Evolutionary conservation across 1,139 yeast species (phyloP), one percentile per base, ranked within the genome.

Genomic region (Sugiyamaella castrensis): DNA sequence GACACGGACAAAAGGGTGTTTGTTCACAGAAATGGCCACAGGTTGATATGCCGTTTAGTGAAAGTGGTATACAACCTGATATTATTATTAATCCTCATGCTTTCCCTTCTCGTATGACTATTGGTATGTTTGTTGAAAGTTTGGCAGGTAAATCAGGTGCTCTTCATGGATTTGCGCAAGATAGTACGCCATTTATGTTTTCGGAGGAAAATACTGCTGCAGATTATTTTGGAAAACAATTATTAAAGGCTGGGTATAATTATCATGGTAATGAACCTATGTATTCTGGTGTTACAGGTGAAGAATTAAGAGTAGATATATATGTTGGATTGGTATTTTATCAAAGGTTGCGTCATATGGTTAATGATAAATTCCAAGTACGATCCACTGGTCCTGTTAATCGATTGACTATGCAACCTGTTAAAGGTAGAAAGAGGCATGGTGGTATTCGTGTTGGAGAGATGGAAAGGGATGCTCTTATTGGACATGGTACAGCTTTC

Each of bases 401-500:
- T 70, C 82, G 95, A 33, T 78, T 92, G 64, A 94, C 98, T 13
- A 91, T 92, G 97, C 99, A 92, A 76, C 99, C 99, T 41, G 98
- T 92, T 53, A 92, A 94, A 75, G 99, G 99, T 64, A 85, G 99
- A 74, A 94, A 92, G 82, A 83, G 98, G 73, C 83, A 86, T 58
- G 99, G 99, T 72, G 99, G 99, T 84, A 92, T 92, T 61, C 95
- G 99, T 78, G 95, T 92, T 37, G 98, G 98, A 68, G 98, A 92
- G 71, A 92, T 92, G 99, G 99, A 92, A 74, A 87, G 98, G 74
- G 99, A 92, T 76, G 98, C 98, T 2, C 76, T 92, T 62, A 89
- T 92, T 67, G 99, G 98, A 54, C 98, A 94, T 67, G 99, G 98
- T 72, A 85, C 98, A n/a, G 89, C 98, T 1, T 92, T 81, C 81